Conservation (phyloP, 305 asterid species). For the Plantago coronopus region DNA sequence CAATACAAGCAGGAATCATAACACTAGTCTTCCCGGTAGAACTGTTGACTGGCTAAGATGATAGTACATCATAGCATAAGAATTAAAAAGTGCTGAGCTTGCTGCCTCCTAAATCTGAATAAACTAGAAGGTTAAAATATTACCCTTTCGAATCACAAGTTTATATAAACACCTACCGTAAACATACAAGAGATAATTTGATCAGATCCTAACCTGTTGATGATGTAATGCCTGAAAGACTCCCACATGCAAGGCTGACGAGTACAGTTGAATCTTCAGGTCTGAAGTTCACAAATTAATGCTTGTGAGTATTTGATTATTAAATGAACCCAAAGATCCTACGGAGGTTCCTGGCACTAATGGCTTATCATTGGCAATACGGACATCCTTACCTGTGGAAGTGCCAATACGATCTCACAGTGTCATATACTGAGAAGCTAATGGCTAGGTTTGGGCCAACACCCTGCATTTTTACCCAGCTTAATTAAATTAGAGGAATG, state of each 20-base stretch:
- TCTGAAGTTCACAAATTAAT: constrained; percentile 35
- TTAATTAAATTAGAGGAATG: constrained; percentile 25
- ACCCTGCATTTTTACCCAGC: constrained; percentile 47
- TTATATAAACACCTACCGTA: constrained; percentile 3
- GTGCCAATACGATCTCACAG: constrained; percentile 63
- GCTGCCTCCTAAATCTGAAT: background rate
- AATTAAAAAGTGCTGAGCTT: background rate
- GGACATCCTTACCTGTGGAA: constrained; percentile 48
- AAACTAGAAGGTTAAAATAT: background rate
- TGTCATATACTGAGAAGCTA: constrained; percentile 81
- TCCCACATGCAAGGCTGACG: constrained; percentile 84
- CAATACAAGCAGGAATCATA: constrained; percentile 9
- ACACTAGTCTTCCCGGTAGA: background rate
- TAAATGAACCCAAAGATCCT: constrained; percentile 7
- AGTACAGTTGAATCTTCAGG: constrained; percentile 64
- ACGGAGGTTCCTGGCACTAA: background rate
- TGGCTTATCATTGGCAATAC: constrained; percentile 8
- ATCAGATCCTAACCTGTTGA: constrained; percentile 63
- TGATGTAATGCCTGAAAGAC: constrained; percentile 80
- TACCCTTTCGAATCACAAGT: constrained; percentile 12
- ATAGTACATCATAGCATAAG: no score
- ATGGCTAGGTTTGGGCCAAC: constrained; percentile 85
- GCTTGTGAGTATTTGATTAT: constrained; percentile 14
- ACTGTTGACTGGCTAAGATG: background rate
- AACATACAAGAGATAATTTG: constrained; percentile 9